These are phyloP conservation scores for Nigrospora osmanthi DNA, from an alignment of 2,329 filamentous ascomycete species.

Conservation along the genomic window DNA sequence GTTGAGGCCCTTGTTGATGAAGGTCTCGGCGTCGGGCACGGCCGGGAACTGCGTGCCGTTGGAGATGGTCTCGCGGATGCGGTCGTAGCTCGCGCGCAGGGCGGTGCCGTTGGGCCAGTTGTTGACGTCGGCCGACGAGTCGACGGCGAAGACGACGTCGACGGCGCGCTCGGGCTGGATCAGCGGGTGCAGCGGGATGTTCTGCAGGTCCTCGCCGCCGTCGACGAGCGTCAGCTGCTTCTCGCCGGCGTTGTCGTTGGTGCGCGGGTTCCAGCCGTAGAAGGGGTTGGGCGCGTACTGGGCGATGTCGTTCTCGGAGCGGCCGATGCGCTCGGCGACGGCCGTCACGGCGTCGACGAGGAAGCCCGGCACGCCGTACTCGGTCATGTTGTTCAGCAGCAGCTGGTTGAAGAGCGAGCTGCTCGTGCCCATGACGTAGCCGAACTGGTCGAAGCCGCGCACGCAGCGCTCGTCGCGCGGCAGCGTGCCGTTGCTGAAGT, in stretches of 20 bases:
- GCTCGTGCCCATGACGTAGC: constrained; percentile 80
- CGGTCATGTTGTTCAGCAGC: constrained; percentile 54
- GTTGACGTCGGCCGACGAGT: constrained; percentile 62
- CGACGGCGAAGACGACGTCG: constrained; percentile 76
- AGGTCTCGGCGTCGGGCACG: constrained; percentile 68
- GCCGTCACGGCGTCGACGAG: constrained; percentile 41
- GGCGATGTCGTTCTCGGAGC: constrained; percentile 63
- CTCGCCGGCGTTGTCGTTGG: constrained; percentile 47
- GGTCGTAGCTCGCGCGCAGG: constrained; percentile 65
- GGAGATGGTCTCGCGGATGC: constrained; percentile 43
- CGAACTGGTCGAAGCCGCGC: constrained; percentile 72
- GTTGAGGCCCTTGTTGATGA: constrained; percentile 71
- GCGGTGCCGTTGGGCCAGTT: constrained; percentile 74
- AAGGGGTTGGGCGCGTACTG: constrained; percentile 72
- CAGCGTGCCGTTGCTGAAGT: constrained; percentile 57
- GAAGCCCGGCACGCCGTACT: constrained; percentile 33
- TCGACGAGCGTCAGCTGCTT: constrained; percentile 64
- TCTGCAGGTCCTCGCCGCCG: constrained; percentile 70
- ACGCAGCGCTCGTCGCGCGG: constrained; percentile 54
- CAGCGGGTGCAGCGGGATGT: constrained; percentile 71
- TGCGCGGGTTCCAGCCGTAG: constrained; percentile 51
- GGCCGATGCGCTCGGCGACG: constrained; percentile 47
- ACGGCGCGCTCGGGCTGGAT: constrained; percentile 65
- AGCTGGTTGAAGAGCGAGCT: constrained; percentile 79
- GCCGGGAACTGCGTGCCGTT: constrained; percentile 67